Evolutionary conservation across 2,329 filamentous ascomycete genomes (phyloP), one percentile per base, ranked within the genome.

Genomic region (Fusarium circinatum): DNA sequence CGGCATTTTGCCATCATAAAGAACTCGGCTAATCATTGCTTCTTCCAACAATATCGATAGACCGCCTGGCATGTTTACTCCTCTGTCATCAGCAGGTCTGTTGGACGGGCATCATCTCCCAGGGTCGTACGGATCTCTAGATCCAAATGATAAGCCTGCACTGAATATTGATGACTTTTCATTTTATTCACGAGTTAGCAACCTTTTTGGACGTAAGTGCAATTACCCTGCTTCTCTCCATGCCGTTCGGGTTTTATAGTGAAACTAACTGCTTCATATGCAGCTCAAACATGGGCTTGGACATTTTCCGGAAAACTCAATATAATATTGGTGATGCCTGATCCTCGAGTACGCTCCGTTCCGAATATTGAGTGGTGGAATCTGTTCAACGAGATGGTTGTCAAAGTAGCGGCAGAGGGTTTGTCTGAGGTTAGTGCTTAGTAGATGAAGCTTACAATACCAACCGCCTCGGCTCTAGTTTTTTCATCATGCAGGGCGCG

Each of bases 241-340:
- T 6, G 15, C 10, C 22, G 14, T 3, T 10, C 12, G 9, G 18
- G 5, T 17, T 26, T 14, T 30, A 17, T 5, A 8, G 2, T 7
- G 14, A 5, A 15, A 24, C 26, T 51, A 3, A 59, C 11, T 11
- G 0, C 2, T 14, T 20, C 11, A 24, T 6, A 18, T 4, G 11
- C 22, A 67, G 64, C 64, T 32, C 64, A 67, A 49, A 44, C 44
- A 14, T 67, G 61, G 64, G 49, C 44, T 12, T 66, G 61, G 62
- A 59, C 51, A 20, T 62, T 45, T 18, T 42, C 48, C 6, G 51
- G 38, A 4, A 67, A 59, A 6, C 17, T 67, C 2, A 65, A 67
- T 8, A 11, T 42, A 1, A 45, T 59, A 28, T 22, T 66, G 13
- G 62, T 59, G 5, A 59, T 66, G 62, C 62, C 64, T 7, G 51